Evolutionary conservation across 352 stramenopile genomes (phyloP), one percentile per base, ranked within the genome.

Genomic region (Thraustochytrium sp.): DNA sequence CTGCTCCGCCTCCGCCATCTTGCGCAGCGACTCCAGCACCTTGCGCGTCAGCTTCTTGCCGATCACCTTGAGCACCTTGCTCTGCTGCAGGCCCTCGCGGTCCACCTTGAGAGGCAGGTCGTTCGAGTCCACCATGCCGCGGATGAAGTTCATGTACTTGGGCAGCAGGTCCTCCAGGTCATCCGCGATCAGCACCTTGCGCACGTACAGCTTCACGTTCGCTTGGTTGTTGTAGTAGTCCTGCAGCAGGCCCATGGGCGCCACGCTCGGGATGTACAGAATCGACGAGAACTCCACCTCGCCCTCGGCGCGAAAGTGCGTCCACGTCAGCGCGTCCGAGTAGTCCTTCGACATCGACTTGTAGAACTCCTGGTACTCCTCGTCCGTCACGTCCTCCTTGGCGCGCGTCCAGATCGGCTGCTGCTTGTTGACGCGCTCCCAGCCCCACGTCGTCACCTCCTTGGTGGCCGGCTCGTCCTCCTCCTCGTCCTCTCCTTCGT

Each of bases 211-310:
- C 85, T 97, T 95, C 51, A 99, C 91, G 86, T 93, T 89, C 21
- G 95, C 93, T 82, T 94, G 92, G 78, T 94, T 96, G 84, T 90
- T 90, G 86, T 97, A 94, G 78, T 96, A 96, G 26, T 92, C 90
- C 37, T 96, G 92, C 88, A 95, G 96, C 53, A 97, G 54, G 82
- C 96, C 90, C 49, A 85, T 86, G 26, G 94, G 89, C 29, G 96
- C 91, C 65, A 93, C 90, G 16, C 89, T 89, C 23, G 97, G 97
- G 4, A 99, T 88, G 90, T 98, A 99, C 51, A 99, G 85, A 76
- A 99, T 98, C 44, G 93, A 97, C 89, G 98, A 98, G 91, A 99
- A 99, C 87, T 99, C 97, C 65, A 99, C 96, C 85, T 99, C 97
- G 83, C 97, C 97, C 89, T 99, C 97, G 21, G 95, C 97, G 87